Evolutionary conservation across 139 green algal genomes (phyloP).

Genomic region (Picochlorum costavermella): DNA sequence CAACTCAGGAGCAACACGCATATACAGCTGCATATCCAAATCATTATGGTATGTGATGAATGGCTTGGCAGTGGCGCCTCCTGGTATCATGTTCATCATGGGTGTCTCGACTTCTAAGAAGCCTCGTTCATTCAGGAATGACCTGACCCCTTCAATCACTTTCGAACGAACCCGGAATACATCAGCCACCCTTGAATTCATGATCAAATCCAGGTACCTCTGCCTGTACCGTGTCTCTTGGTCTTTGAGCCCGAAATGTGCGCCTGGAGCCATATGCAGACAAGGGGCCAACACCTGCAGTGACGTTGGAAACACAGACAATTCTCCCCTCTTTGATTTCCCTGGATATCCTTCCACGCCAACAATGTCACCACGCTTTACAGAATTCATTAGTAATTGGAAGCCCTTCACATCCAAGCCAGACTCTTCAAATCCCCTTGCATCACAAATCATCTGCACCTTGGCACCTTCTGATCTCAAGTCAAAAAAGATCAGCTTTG

Average conservation of each 20-base stretch:
- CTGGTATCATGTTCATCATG: constrained; percentile 91
- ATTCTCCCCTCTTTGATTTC: constrained; percentile 96
- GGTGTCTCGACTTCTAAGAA: constrained; percentile 95
- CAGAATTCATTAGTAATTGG: constrained; percentile 62
- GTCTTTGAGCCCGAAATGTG: constrained; percentile 73
- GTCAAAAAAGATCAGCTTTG: constrained; percentile 98
- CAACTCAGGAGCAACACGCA: constrained; percentile 97
- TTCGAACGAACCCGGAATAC: constrained; percentile 76
- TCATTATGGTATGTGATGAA: constrained; percentile 99
- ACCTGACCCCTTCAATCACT: constrained; percentile 83
- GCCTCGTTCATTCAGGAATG: constrained; percentile 78
- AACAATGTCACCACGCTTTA: constrained; percentile 92
- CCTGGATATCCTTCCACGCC: constrained; percentile 83
- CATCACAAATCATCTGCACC: constrained; percentile 94
- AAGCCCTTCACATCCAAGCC: constrained; percentile 70
- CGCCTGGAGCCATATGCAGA: constrained; percentile 92
- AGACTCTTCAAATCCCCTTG: constrained; percentile 20
- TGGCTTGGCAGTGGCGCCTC: constrained; percentile 84
- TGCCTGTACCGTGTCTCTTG: constrained; percentile 95
- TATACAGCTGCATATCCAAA: constrained; percentile 96
- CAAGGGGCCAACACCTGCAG: constrained; percentile 84
- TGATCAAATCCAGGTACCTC: constrained; percentile 96
- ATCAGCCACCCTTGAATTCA: constrained; percentile 56
- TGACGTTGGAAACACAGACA: constrained; percentile 81
- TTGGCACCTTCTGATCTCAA: constrained; percentile 76